Percentiles rank a stretch among this genome's conserved stretches.
Conservation (phyloP, 805 yeast species). For the Yamadazyma olivae region DNA sequence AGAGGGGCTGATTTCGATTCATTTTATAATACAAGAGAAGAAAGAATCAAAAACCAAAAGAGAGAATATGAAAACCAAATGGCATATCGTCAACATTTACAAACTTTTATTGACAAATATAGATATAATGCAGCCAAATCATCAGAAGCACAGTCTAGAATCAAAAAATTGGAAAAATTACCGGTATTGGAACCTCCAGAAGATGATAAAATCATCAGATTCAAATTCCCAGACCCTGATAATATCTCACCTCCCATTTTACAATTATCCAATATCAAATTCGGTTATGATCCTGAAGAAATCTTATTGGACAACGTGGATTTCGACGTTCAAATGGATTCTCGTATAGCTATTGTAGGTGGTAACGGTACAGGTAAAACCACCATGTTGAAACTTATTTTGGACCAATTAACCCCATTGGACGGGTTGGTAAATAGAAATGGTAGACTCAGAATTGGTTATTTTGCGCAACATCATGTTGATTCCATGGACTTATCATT, state of each 20-base stretch:
- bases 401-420: conserved; percentile 72
- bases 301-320: conserved; percentile 75
- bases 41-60: conserved; percentile 86
- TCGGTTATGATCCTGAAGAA: conserved; percentile 72
- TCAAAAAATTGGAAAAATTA: conserved; percentile 91
- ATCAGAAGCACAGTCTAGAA: conserved; percentile 96
- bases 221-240: conserved; percentile 95
- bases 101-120: conserved; percentile 91
- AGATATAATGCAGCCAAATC: conserved; percentile 98
- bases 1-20: conserved; percentile 91
- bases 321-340: conserved; percentile 86
- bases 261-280: conserved; percentile 80
- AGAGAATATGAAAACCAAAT: conserved; percentile 97
- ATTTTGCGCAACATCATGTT: conserved; percentile 98
- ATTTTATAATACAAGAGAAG: conserved; percentile 91
- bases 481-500: conserved; percentile 89
- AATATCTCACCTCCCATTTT: conserved; percentile 89
- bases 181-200: conserved; percentile 94
- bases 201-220: conserved; percentile 79
- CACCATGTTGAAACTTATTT: conserved; percentile 80
- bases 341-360: conserved; percentile 95
- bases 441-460: conserved; percentile 87
- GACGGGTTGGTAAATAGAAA: conserved; percentile 79
- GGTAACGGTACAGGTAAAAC: conserved; percentile 99
- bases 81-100: conserved; percentile 93